Evolutionary conservation across 2,329 filamentous ascomycete species (phyloP), one percentile per base, ranked within the genome.

Genomic region (Sordariomycetes sp.): DNA sequence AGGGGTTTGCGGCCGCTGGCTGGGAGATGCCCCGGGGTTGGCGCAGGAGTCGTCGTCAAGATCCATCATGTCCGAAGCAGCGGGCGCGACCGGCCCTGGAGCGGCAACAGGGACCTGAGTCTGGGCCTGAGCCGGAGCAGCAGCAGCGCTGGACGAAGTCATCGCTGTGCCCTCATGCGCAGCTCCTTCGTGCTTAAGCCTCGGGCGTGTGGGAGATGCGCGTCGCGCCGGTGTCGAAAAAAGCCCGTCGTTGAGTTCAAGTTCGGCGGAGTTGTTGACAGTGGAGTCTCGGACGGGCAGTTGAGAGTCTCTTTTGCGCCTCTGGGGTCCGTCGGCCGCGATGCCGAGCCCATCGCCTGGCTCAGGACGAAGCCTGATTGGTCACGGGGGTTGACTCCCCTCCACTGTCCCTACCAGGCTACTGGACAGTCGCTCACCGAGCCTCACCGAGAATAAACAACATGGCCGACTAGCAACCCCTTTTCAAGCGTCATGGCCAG

Each of bases 121-220:
- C n/a, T n/a, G n/a, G n/a, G n/a, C n/a, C n/a, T n/a, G n/a, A n/a
- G n/a, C n/a, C n/a, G 16, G 10, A 21, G 30, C 19, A 14, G n/a
- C 30, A 15, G 56, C 59, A 54, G 54, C 61, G 54, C 61, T 61
- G 51, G 69, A 71, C 70, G 70, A 75, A 72, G 67, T 72, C 70
- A 75, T 74, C 68, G 69, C 70, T 73, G 57, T 59, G 65, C 21
- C 25, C 68, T n/a, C n/a, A n/a, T n/a, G n/a, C 23, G 21, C 31
- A 34, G 36, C 36, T 37, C 35, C 16, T 37, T 30, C 35, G 30
- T 16, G 16, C 11, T 29, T 24, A n/a, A 26, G 33, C 33, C 26
- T n/a, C 11, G n/a, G 15, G 31, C n/a, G 19, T 19, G 17, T n/a
- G 15, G 30, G 18, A 19, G 19, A n/a, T n/a, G n/a, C n/a, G n/a